Evolutionary conservation across 768 basidiomycete species (phyloP).

Genomic region (Mycena polygramma): DNA sequence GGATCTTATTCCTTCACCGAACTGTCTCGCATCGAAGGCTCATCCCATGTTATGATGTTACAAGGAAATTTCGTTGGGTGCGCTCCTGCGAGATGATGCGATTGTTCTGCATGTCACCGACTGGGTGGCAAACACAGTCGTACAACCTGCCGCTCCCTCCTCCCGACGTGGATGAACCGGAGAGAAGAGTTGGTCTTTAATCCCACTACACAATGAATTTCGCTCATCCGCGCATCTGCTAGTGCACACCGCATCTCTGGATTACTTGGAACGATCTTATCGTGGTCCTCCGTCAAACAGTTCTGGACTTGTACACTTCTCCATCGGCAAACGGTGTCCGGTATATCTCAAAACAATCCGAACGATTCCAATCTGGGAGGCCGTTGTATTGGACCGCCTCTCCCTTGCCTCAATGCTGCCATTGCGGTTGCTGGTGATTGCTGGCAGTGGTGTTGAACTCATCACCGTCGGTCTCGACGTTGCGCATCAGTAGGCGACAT

Average conservation of each 20-base stretch:
- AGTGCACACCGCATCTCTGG: constrained; percentile 8
- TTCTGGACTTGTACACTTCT: not conserved
- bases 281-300: not conserved
- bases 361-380: constrained; percentile 7
- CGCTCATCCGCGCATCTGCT: not conserved
- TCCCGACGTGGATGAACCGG: not conserved
- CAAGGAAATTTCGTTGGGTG: constrained; percentile 12
- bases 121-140: not conserved
- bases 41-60: constrained; percentile 20
- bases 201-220: not conserved
- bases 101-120: constrained; percentile 17
- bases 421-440: constrained; percentile 1
- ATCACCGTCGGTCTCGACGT: not conserved
- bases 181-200: constrained; percentile 6
- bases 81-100: constrained; percentile 1
- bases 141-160: not conserved
- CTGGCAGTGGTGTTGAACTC: not conserved
- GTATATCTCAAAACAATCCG: not conserved
- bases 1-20: constrained; percentile 4
- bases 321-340: not conserved
- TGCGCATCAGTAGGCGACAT: not conserved
- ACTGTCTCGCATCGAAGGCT: constrained; percentile 3
- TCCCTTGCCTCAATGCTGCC: not conserved
- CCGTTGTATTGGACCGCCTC: not conserved
- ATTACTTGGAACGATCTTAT: constrained; percentile 1